Evolutionary conservation across 179 eudicot species (phyloP).

Genomic region (Patellifolia procumbens): DNA sequence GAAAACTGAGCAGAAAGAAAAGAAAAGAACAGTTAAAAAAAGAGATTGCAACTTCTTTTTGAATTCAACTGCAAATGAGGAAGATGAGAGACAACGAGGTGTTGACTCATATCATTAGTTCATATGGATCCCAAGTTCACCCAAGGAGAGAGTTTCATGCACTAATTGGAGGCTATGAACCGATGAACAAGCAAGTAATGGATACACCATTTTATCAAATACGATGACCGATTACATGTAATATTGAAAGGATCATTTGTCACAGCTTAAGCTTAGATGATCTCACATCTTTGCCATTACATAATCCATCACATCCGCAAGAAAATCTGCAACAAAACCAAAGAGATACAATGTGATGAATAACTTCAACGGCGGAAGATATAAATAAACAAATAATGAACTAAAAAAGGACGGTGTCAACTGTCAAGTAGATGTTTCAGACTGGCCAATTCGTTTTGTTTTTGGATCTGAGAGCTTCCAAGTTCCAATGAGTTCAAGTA

Average conservation of each 20-base stretch:
- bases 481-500: no score
- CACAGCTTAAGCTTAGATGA: neutral
- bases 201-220: slow-evolving; percentile 24
- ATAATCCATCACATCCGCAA: slow-evolving; percentile 78
- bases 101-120: slow-evolving; percentile 57
- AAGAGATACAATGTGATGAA: neutral
- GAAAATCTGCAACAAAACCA: slow-evolving; percentile 54
- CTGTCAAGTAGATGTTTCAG: neutral
- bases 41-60: neutral
- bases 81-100: slow-evolving; percentile 67
- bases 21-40: neutral
- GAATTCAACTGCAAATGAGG: neutral
- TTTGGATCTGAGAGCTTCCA: neutral
- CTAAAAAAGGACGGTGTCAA: neutral
- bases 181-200: slow-evolving; percentile 1
- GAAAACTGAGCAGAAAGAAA: neutral
- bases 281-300: slow-evolving; percentile 70
- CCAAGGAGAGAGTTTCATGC: neutral
- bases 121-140: slow-evolving; percentile 5
- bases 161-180: neutral
- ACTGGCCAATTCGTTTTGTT: neutral
- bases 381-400: neutral
- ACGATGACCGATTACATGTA: slow-evolving; percentile 4
- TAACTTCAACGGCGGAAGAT: neutral
- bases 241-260: slow-evolving; percentile 11